Evolutionary conservation across 129 eudicot genomes (phyloP).

Genomic region (carrot (Daucus carota)): DNA sequence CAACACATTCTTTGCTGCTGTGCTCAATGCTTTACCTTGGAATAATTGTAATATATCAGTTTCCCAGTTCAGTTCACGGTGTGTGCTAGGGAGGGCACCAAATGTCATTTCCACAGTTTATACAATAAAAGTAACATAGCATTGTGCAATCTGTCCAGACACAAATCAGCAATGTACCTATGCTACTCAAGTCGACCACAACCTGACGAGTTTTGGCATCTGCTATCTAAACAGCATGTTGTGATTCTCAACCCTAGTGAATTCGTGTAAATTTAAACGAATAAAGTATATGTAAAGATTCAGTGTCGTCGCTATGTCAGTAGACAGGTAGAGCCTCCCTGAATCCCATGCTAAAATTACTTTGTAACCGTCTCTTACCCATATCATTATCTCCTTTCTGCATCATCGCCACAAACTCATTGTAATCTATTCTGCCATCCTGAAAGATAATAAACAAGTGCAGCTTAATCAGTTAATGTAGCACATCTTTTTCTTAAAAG

Average conservation of each 20-base stretch:
- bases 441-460: constrained; percentile 14
- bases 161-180: background rate
- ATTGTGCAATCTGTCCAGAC: background rate
- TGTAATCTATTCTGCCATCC: constrained; percentile 66
- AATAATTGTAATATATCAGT: background rate
- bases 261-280: constrained; percentile 1
- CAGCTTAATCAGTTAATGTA: too few species aligned
- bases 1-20: background rate
- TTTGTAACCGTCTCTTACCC: constrained; percentile 27
- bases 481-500: background rate
- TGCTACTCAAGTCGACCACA: background rate
- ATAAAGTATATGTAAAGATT: background rate
- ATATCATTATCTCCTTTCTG: constrained; percentile 37
- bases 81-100: background rate
- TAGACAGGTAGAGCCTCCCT: constrained; percentile 37
- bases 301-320: constrained; percentile 9
- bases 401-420: constrained; percentile 61
- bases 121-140: background rate
- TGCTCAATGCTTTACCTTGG: background rate
- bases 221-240: background rate
- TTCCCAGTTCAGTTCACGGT: background rate
- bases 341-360: constrained; percentile 21
- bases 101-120: background rate
- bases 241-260: constrained; percentile 2
- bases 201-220: background rate